Percentiles rank a stretch among this genome's conserved stretches.
phyloP scores from a whole-genome alignment of 2,329 filamentous ascomycete species.

The Pseudogymnoascus sp. region DNA sequence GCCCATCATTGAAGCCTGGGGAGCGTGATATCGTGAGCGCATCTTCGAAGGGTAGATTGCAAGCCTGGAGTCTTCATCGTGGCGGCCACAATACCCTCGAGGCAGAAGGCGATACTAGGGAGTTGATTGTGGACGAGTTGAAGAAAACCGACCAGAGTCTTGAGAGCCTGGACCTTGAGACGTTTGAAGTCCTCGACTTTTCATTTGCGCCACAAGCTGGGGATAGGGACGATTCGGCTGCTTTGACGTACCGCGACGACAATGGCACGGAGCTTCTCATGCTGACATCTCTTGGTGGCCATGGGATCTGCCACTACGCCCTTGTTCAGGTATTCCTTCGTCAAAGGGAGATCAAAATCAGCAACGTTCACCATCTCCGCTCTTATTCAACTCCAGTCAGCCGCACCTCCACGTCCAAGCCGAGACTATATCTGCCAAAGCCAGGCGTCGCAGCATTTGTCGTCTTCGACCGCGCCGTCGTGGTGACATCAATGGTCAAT shows the following conservation, averaged over 20 bases:
- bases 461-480: conserved; percentile 68
- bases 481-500: conserved; percentile 65
- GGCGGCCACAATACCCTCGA: conserved; percentile 73
- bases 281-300: conserved; percentile 49
- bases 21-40: conserved; percentile 78
- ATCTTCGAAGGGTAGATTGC: conserved; percentile 68
- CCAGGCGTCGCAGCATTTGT: conserved; percentile 75
- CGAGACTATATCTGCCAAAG: conserved; percentile 68
- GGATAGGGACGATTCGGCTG: conserved; percentile 42
- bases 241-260: conserved; percentile 35
- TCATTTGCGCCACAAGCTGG: conserved; percentile 53
- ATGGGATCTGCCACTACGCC: conserved; percentile 54
- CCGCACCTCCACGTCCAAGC: conserved; percentile 36
- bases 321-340: conserved; percentile 64
- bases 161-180: conserved; percentile 43
- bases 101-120: conserved; percentile 62
- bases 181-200: conserved; percentile 73
- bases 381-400: conserved; percentile 50
- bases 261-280: conserved; percentile 50
- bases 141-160: conserved; percentile 44
- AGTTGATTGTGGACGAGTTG: conserved; percentile 55
- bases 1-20: conserved; percentile 62
- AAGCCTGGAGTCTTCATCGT: conserved; percentile 83
- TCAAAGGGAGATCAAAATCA: conserved; percentile 45
- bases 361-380: conserved; percentile 59